Evolutionary conservation across 345 rosid genomes (phyloP).

Genomic region (Durio zibethinus): DNA sequence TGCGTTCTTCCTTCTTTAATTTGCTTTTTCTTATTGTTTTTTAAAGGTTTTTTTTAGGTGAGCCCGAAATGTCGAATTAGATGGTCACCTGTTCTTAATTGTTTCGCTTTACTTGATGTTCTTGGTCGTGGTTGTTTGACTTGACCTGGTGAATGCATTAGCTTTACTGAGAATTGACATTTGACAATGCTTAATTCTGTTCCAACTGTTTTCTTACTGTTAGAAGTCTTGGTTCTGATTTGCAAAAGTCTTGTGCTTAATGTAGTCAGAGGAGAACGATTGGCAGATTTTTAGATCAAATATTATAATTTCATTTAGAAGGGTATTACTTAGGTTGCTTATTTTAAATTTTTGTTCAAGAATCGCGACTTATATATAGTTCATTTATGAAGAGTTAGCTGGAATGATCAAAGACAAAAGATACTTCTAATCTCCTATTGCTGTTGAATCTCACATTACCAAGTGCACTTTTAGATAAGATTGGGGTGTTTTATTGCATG

Average conservation of each 20-base stretch:
- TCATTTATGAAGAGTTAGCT: not conserved
- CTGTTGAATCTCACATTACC: not conserved
- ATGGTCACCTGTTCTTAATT: not conserved
- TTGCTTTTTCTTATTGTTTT: not conserved
- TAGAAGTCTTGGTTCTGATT: not conserved
- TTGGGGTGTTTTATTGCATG: not conserved
- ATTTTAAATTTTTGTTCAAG: not conserved
- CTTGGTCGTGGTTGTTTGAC: not conserved
- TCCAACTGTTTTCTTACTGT: not conserved
- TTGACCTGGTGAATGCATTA: not conserved
- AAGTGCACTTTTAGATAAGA: not conserved
- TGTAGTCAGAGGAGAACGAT: not conserved
- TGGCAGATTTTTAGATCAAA: not conserved
- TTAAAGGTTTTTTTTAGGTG: not conserved
- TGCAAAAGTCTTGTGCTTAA: not conserved
- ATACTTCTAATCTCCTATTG: not conserved
- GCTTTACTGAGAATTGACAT: not conserved
- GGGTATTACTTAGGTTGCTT: not conserved
- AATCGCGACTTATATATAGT: not conserved
- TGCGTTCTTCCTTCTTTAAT: not conserved
- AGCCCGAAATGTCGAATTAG: not conserved
- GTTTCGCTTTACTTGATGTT: not conserved
- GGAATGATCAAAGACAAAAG: not conserved
- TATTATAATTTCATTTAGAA: not conserved
- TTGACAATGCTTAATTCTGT: constrained; percentile 15